Base-by-base conservation (phyloP, 768 basidiomycete genomes). In the Russula brevipes region DNA sequence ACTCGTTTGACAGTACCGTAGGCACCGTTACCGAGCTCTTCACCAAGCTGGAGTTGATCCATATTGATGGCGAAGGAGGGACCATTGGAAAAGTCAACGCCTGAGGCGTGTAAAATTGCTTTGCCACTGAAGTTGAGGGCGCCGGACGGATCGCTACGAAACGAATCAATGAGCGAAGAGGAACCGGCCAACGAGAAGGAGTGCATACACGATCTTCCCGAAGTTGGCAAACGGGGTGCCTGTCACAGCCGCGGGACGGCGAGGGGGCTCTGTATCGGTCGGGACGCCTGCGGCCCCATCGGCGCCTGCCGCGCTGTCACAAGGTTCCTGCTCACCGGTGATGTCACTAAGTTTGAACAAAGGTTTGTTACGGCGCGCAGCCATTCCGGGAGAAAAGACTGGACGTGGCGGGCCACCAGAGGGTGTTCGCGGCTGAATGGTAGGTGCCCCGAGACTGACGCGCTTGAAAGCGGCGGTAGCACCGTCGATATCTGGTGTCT, bases 1-100 rank as follows among this genome's bases (percentile, higher is more conserved):
- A 98, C 96, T 73, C 90, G 92, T 79, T 95, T 94, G 4, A 99
- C 97, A 2, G 94, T 96, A 47, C 97, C 97, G 70, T 98, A 98
- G 74, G 97, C 97, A 39, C 97, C 97, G 70, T 87, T 87, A 39
- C 97, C 97, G 57, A 98, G 83, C 74, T 98, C 97, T 70, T 98
- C 94, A 63, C 89, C 81, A 61, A 98, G 82, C 61, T 90, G 82
- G 60, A 99, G 83, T 72, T 98, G 88, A 61, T 85, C 83, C 96
- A 96, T 96, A 76, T 93, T 96, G 77, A 99, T 97, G 58, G 85
- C 81, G 74, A 92, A 97, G 9, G 89, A 92, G 47, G 88, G 83
- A 49, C 97, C 97, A 67, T 86, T 93, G 35, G 86, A 87, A 73
- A 99, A 99, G 69, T 89, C 85, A 44, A 89, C 88, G 59, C 97